Evolutionary conservation across 306 rosid species (phyloP).

Genomic region (Acmispon strigosus): DNA sequence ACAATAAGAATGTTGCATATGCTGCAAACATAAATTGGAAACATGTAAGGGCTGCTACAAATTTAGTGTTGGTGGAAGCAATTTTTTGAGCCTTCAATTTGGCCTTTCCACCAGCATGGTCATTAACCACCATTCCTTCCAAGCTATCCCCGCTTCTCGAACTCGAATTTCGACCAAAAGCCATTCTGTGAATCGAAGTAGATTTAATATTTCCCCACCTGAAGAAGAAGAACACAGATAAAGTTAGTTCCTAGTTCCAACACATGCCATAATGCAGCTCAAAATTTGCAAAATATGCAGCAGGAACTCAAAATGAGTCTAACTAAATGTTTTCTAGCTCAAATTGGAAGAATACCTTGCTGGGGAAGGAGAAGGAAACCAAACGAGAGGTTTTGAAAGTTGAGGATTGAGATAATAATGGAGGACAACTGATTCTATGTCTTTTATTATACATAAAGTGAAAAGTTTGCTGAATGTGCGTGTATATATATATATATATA

Average conservation of each 20-base stretch:
- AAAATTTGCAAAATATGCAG: background rate
- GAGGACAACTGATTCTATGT: no score
- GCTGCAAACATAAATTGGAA: conserved; percentile 74
- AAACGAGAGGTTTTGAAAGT: background rate
- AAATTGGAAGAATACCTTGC: background rate
- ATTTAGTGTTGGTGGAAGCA: conserved; percentile 23
- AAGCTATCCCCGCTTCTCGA: conserved; percentile 51
- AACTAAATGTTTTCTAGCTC: no score
- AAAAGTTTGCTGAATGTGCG: background rate
- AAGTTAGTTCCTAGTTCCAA: background rate
- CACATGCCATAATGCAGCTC: background rate
- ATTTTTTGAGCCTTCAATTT: conserved; percentile 42
- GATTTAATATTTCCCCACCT: conserved; percentile 30
- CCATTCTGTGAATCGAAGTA: conserved; percentile 30
- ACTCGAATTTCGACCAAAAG: conserved; percentile 32
- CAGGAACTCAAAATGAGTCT: no score
- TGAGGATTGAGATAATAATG: no score
- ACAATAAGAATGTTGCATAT: conserved; percentile 74
- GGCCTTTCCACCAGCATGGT: conserved; percentile 52
- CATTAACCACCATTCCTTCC: conserved; percentile 70
- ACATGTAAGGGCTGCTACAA: conserved; percentile 66
- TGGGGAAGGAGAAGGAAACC: background rate
- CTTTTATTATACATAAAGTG: background rate
- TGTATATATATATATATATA: no score
- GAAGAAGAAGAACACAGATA: conserved; percentile 9